Evolutionary conservation across 2,329 filamentous ascomycete species (phyloP), one percentile per base, ranked within the genome.

Genomic region (Epichloe uncinata): DNA sequence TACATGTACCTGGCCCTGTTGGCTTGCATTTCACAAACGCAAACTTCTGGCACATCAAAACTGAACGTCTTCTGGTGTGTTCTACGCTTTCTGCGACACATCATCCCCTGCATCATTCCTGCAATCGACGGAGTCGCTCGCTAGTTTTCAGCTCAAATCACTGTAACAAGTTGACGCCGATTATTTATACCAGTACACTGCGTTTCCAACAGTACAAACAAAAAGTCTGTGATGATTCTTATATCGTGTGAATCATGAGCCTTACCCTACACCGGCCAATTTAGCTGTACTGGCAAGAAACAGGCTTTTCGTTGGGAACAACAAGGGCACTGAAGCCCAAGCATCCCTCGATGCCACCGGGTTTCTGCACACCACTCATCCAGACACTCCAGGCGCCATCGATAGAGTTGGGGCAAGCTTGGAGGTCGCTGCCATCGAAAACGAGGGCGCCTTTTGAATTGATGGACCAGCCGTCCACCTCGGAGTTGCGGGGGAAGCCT

Each of bases 361-460:
- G 42, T 2, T 37, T 12, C 4, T n/a, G 2, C n/a, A 48, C 45
- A 11, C 7, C 13, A 12, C 2, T 44, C 7, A 68, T 56, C 66
- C 67, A 70, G 55, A 73, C 45, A 45, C 54, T 60, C 67, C 68
- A 78, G 16, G 71, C 62, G 5, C 64, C 68, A 2, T 70, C 65
- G 50, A 65, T 58, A 57, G 64, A 63, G 56, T 62, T 63, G 38
- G 77, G 74, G 69, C 79, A 82, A 20, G 77, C 78, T 47, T 76
- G 58, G 58, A 79, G 69, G 50, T 63, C 60, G 2, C 53, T 52
- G 42, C 69, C 69, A 35, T 65, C 60, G 55, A 80, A 74, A 48
- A 61, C 63, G 36, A 82, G 67, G 57, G 74, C 58, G 52, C 63
- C 65, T 52, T 59, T 51, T 43, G 61, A 58, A 57, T n/a, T n/a